Evolutionary conservation across 257 asterid species (phyloP).

Genomic region (Eustoma russellianum): DNA sequence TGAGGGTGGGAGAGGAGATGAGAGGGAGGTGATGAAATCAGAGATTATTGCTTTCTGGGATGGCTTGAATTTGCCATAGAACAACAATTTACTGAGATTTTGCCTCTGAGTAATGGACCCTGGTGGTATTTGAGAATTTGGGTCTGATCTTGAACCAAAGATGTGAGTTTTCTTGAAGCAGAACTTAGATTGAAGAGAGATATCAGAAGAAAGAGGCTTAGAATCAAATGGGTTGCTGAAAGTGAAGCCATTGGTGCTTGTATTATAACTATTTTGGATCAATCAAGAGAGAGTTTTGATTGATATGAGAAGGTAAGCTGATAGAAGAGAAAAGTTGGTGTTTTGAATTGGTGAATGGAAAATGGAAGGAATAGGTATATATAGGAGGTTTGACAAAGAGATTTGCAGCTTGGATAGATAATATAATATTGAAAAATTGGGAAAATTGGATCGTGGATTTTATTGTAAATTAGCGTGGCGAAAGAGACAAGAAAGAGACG

Average conservation of each 20-base stretch:
- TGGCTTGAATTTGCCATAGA: constrained; percentile 68
- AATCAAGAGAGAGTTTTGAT: not conserved
- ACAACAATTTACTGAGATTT: constrained; percentile 46
- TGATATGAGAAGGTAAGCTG: not conserved
- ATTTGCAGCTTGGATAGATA: too few species aligned
- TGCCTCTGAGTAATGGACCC: constrained; percentile 57
- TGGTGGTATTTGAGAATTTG: constrained; percentile 46
- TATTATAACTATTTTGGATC: not conserved
- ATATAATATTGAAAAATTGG: not conserved
- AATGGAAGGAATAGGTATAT: constrained; percentile 4
- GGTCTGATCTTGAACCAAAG: constrained; percentile 16
- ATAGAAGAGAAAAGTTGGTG: not conserved
- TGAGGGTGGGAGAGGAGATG: constrained; percentile 10
- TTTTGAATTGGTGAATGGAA: constrained; percentile 4
- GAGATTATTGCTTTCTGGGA: constrained; percentile 54
- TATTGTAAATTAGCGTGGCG: not conserved
- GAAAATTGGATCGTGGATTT: not conserved
- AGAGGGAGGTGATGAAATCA: constrained; percentile 54
- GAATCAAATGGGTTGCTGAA: constrained; percentile 1
- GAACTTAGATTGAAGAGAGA: constrained; percentile 17
- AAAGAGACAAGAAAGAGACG: constrained; percentile 17
- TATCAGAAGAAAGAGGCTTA: constrained; percentile 17
- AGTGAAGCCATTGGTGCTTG: constrained; percentile 16
- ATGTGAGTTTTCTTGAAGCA: constrained; percentile 23
- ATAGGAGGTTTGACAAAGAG: constrained; percentile 4